phyloP scores from a whole-genome alignment of 2,329 filamentous ascomycete species.

The Thermoascus crustaceus region DNA sequence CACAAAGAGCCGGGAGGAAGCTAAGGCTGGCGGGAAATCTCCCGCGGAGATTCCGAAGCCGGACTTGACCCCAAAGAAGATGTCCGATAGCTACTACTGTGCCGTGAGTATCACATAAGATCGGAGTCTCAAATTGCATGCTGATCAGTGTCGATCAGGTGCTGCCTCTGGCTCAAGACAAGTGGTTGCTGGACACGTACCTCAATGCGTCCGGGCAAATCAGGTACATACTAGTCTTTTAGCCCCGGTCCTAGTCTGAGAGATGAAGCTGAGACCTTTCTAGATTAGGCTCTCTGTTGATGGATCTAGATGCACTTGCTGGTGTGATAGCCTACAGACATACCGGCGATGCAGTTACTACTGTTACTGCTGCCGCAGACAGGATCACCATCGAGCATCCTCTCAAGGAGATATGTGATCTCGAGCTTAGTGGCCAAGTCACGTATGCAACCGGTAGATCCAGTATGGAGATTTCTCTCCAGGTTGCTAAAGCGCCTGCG shows the following conservation, averaged over 20 bases:
- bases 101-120: conserved; percentile 43
- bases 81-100: conserved; percentile 63
- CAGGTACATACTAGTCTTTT: conserved; percentile 34
- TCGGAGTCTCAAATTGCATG: conserved; percentile 5
- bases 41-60: conserved; percentile 34
- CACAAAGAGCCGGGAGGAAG: conserved; percentile 42
- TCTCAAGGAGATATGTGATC: conserved; percentile 67
- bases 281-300: conserved; percentile 63
- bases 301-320: conserved; percentile 71
- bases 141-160: conserved; percentile 37
- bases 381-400: conserved; percentile 61
- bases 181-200: conserved; percentile 70
- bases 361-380: conserved; percentile 57
- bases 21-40: conserved; percentile 17
- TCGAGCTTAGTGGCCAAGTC: conserved; percentile 61
- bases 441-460: conserved; percentile 66
- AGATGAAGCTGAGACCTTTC: conserved; percentile 4
- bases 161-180: conserved; percentile 62
- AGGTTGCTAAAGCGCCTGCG: conserved; percentile 59
- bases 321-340: conserved; percentile 70
- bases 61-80: conserved; percentile 57
- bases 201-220: conserved; percentile 70
- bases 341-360: conserved; percentile 55
- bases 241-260: neutral
- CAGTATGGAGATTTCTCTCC: conserved; percentile 65